Base-by-base conservation (phyloP, 2,329 filamentous ascomycete genomes). In the Aspergillus sp. region DNA sequence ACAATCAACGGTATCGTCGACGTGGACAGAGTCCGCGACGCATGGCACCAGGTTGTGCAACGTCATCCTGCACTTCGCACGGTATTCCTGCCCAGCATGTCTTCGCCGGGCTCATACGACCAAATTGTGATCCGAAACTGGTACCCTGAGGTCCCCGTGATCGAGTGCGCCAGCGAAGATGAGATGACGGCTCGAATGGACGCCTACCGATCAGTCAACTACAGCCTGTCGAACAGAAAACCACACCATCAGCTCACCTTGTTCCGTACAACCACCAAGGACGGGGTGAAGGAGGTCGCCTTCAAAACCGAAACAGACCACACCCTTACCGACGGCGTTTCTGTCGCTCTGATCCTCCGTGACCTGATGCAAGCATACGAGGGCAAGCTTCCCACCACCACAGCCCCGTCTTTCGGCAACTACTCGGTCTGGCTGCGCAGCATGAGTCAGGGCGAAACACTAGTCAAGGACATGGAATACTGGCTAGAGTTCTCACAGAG, bases 61-160 rank as follows among this genome's bases (percentile, higher is more conserved):
- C 39, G 41, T 13, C 53, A 60, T 17, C 41, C 58, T 15, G 53
- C 49, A 17, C 58, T 60, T 2, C 54, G 58, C 32, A 57, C 58
- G 3, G 49, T 54, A 6, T 41, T 41, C 38, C 38, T 41, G 5
- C 38, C 38, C 38, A 41, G 38, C 38, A 41, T 41, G 38, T 41
- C 38, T 41, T 17, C 38, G 7, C 38, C 38, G 2, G 38, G 38
- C 38, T 41, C 38, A 5, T 41, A 41, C n/a, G 38, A 41, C 2
- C 38, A 41, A 17, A n/a, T 41, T 17, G 2, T 41, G 15, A 17
- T 41, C 17, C 38, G 38, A 9, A 41, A 41, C n/a, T 41, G 38
- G 38, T n/a, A 41, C 38, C 38, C 38, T 5, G 38, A 41, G 38
- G 38, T 41, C 15, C 38, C 38, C 38, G 5, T 41, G n/a, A 41